Percentiles rank a stretch among this genome's conserved stretches.
phyloP scores from a whole-genome alignment of 345 rosid species.

The Corchorus capsularis region DNA sequence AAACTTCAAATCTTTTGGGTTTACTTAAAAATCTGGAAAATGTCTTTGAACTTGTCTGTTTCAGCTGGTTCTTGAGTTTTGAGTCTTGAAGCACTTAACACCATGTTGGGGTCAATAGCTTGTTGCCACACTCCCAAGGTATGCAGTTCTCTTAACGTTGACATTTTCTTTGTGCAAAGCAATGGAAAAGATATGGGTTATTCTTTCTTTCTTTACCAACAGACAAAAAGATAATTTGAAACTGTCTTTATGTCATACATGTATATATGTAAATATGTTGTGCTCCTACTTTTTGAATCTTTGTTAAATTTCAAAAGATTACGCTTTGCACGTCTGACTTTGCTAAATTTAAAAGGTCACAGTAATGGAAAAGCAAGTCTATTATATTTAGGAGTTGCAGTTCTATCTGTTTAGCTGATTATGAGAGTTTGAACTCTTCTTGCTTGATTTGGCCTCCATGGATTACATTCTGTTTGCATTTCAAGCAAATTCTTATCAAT shows the following conservation, averaged over 20 bases:
- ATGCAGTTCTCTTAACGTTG: constrained; percentile 7
- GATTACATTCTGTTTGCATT: neutral
- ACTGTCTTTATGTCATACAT: neutral
- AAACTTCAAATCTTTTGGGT: constrained; percentile 18
- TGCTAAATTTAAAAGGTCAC: neutral
- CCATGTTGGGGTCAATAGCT: constrained; percentile 58
- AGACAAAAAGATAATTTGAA: neutral
- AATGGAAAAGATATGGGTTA: no score
- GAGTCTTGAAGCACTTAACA: neutral
- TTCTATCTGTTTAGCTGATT: neutral
- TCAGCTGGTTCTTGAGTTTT: constrained; percentile 1
- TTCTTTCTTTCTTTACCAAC: neutral
- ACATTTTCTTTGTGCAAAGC: constrained; percentile 11
- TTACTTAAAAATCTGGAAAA: constrained; percentile 27
- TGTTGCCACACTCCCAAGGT: constrained; percentile 58
- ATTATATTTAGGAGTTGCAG: neutral
- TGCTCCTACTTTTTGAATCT: neutral
- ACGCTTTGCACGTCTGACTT: neutral
- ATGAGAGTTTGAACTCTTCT: neutral
- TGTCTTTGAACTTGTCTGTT: constrained; percentile 27
- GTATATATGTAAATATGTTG: neutral
- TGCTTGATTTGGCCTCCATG: neutral
- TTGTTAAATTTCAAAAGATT: neutral
- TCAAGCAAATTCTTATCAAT: neutral
- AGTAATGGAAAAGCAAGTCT: neutral